Conservation (phyloP, 1,284 basidiomycete species). For the Fomitopsis schrenkii region DNA sequence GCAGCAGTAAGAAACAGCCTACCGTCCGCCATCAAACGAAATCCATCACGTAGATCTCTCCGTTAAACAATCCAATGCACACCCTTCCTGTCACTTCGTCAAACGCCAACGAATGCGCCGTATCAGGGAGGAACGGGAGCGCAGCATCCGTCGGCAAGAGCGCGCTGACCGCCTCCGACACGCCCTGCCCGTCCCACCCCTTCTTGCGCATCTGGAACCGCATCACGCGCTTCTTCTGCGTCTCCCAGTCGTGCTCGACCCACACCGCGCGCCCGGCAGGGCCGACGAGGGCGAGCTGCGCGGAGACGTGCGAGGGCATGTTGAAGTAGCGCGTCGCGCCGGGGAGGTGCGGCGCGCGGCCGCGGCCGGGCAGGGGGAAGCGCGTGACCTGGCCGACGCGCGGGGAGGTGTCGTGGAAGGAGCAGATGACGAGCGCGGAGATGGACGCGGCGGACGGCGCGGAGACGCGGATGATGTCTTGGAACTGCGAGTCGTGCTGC, state of each 20-base stretch:
- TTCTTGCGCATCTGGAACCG: conserved; percentile 28
- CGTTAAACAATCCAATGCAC: conserved; percentile 44
- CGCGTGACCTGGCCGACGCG: conserved; percentile 20
- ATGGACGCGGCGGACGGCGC: conserved; percentile 14
- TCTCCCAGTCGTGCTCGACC: conserved; percentile 48
- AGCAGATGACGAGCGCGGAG: conserved; percentile 22
- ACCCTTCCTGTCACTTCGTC: conserved; percentile 48
- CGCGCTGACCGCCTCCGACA: conserved; percentile 21
- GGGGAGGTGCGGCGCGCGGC: not conserved
- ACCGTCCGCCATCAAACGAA: conserved; percentile 28
- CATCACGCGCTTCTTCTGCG: conserved; percentile 43
- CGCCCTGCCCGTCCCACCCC: not conserved
- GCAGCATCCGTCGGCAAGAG: conserved; percentile 38
- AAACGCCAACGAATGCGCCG: conserved; percentile 42
- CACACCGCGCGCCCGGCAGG: conserved; percentile 46
- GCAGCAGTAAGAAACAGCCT: not conserved
- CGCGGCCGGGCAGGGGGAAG: conserved; percentile 16
- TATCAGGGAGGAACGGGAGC: conserved; percentile 43
- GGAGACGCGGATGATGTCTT: conserved; percentile 22
- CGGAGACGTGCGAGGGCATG: conserved; percentile 27
- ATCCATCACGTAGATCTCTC: conserved; percentile 47
- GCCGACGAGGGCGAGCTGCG: conserved; percentile 44
- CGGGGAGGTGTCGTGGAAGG: conserved; percentile 14
- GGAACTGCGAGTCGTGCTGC: conserved; percentile 14
- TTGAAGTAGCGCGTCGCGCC: conserved; percentile 4